phyloP scores from a whole-genome alignment of 352 stramenopile species.

The Pythium rhizo-oryzae region DNA sequence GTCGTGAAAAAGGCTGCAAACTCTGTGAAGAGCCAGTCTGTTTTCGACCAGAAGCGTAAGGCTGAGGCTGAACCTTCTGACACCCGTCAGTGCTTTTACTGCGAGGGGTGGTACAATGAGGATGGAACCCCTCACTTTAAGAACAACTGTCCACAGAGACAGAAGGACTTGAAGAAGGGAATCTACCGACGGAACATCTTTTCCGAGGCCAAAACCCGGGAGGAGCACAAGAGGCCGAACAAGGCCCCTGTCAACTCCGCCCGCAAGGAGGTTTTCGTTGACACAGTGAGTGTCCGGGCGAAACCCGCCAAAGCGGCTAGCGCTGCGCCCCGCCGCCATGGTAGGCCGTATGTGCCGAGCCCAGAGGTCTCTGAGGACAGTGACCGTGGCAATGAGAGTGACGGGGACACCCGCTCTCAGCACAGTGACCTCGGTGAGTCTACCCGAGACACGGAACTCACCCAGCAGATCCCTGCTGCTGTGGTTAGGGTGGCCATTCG shows the following conservation, averaged over 20 bases:
- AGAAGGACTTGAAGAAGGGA: background rate
- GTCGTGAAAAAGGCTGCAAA: background rate
- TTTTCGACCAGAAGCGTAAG: background rate
- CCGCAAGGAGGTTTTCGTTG: background rate
- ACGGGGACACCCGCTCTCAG: background rate
- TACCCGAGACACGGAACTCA: background rate
- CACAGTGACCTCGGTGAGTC: conserved; percentile 10
- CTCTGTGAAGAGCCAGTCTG: background rate
- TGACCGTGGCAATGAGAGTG: background rate
- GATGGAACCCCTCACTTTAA: too few relatives aligned
- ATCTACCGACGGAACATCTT: conserved; percentile 2
- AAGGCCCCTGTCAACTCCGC: background rate
- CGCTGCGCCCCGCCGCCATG: background rate
- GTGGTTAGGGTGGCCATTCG: background rate
- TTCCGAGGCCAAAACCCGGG: background rate
- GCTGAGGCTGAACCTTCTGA: too few relatives aligned
- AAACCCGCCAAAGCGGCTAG: conserved; percentile 8
- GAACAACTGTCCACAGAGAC: too few relatives aligned
- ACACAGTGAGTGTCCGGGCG: background rate
- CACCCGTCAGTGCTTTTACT: too few relatives aligned
- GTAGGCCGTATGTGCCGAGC: background rate
- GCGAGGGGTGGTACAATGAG: too few relatives aligned
- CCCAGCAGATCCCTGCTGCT: conserved; percentile 1
- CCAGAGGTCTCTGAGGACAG: background rate
- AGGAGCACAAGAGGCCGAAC: conserved; percentile 1